phyloP scores from a whole-genome alignment of 1,139 yeast genomes.

The Scheffersomyces stambukii region DNA sequence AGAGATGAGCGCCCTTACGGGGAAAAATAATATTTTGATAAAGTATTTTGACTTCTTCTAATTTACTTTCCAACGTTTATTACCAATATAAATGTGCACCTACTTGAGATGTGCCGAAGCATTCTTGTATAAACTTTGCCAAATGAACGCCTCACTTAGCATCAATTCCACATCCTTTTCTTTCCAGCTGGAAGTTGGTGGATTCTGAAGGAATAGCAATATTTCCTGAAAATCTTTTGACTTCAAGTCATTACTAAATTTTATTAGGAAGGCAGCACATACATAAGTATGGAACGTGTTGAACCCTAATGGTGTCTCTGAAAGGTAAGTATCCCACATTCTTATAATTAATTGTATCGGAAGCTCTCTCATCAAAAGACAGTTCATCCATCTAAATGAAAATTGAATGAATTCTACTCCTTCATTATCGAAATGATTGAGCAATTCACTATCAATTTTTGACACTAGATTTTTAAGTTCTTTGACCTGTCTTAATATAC shows the following conservation, averaged over 20 bases:
- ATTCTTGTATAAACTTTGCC: conserved; percentile 90
- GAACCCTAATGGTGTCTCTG: conserved; percentile 86
- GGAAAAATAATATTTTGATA: too few species aligned
- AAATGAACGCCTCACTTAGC: conserved; percentile 91
- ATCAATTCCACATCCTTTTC: conserved; percentile 88
- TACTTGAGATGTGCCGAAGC: conserved; percentile 74
- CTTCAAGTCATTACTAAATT: conserved; percentile 74
- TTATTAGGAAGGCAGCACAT: conserved; percentile 94
- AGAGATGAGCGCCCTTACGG: too few species aligned
- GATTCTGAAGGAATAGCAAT: conserved; percentile 80
- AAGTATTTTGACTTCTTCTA: too few species aligned
- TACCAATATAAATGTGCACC: too few species aligned
- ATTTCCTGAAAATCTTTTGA: conserved; percentile 94
- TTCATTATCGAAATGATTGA: conserved; percentile 71
- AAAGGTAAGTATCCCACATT: conserved; percentile 97
- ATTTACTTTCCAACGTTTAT: too few species aligned
- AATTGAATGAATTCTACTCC: conserved; percentile 91
- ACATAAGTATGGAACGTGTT: conserved; percentile 94
- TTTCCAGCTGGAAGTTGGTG: conserved; percentile 83
- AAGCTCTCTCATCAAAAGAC: conserved; percentile 90
- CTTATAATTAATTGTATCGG: conserved; percentile 73
- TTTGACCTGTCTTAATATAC: conserved; percentile 84
- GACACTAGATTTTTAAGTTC: conserved; percentile 74
- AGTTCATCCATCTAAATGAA: conserved; percentile 98
- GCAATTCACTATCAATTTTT: conserved; percentile 72